phyloP scores from a whole-genome alignment of 2,329 filamentous ascomycete genomes.

The Fusarium sp. region DNA sequence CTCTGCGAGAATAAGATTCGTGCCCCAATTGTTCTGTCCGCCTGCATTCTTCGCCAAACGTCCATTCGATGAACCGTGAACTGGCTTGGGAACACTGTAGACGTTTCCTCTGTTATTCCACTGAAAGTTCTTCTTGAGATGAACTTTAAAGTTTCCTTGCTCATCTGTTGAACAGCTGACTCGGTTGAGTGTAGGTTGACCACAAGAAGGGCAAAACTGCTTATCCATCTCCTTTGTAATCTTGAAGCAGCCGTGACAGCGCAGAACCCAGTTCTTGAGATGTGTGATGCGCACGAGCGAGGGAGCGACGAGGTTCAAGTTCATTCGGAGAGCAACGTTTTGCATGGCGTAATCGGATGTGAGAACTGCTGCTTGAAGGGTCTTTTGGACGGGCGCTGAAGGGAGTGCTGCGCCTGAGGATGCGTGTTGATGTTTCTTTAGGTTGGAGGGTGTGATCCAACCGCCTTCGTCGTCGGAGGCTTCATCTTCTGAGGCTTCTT shows the following conservation, averaged over 20 bases:
- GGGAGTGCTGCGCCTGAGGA: conserved; percentile 63
- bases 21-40: conserved; percentile 89
- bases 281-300: conserved; percentile 82
- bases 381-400: conserved; percentile 66
- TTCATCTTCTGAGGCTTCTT: conserved; percentile 61
- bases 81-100: conserved; percentile 92
- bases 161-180: conserved; percentile 87
- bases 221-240: conserved; percentile 84
- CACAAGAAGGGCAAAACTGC: conserved; percentile 94
- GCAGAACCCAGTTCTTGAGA: conserved; percentile 88
- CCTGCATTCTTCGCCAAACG: conserved; percentile 76
- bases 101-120: conserved; percentile 94
- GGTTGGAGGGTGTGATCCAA: conserved; percentile 95
- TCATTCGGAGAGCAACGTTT: conserved; percentile 94
- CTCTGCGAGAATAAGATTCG: conserved; percentile 85
- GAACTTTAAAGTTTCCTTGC: conserved; percentile 83
- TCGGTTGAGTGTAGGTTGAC: conserved; percentile 85
- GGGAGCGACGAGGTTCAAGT: conserved; percentile 87
- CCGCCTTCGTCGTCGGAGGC: conserved; percentile 71
- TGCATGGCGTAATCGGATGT: conserved; percentile 98
- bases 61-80: conserved; percentile 82
- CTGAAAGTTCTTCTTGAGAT: conserved; percentile 94
- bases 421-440: conserved; percentile 83
- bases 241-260: conserved; percentile 94
- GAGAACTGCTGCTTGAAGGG: conserved; percentile 88